Conservation (phyloP, 179 eudicot genomes). For the Sideroxylon spinosum region DNA sequence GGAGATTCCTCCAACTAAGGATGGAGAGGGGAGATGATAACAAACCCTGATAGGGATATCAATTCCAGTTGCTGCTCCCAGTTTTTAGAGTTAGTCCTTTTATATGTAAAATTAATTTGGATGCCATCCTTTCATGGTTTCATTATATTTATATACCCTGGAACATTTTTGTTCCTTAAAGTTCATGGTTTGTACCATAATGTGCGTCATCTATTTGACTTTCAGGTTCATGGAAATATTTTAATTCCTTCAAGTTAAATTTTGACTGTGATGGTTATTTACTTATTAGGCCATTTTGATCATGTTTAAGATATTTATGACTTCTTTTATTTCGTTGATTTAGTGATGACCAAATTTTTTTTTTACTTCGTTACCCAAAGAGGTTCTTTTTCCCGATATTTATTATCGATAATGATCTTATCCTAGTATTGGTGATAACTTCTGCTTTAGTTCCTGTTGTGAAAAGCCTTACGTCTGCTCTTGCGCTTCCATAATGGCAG, state of each 20-base stretch:
- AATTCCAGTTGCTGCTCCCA: no score
- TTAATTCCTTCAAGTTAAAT: no score
- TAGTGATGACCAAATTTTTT: not conserved
- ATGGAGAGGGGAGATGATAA: not conserved
- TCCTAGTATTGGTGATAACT: not conserved
- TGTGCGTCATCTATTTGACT: not conserved
- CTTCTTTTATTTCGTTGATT: not conserved
- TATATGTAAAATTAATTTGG: not conserved
- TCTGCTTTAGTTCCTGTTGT: not conserved
- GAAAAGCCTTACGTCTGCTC: constrained; percentile 3
- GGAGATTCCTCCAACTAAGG: not conserved
- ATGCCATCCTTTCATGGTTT: not conserved
- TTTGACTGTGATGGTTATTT: not conserved
- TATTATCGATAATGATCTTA: constrained; percentile 4
- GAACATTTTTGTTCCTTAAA: not conserved
- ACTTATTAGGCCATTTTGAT: not conserved
- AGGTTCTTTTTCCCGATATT: not conserved
- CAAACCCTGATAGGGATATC: not conserved
- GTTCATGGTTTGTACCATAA: not conserved
- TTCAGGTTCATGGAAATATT: not conserved
- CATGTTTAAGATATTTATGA: not conserved
- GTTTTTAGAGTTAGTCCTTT: no score
- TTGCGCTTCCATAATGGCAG: constrained; percentile 35
- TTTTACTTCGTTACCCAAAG: not conserved
- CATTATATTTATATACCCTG: not conserved